These are phyloP conservation scores for Sporothrix inflata DNA, from an alignment of 2,329 filamentous ascomycete genomes.

Conservation along the genomic window DNA sequence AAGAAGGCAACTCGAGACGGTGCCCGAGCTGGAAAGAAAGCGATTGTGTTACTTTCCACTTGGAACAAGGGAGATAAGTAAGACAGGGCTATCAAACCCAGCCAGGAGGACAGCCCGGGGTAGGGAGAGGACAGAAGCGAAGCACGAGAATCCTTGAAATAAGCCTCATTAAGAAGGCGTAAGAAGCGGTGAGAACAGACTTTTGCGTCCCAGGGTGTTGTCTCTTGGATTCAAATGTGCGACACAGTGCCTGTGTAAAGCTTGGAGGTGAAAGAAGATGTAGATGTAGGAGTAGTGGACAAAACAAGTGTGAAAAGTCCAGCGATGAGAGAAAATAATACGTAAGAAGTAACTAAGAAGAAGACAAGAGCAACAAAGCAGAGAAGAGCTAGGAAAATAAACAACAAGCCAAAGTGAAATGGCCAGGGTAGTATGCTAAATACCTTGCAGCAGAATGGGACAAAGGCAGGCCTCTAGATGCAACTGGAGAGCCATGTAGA, in stretches of 20 bases:
- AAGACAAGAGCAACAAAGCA: neutral
- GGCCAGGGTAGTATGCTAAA: neutral
- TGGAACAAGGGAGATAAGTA: conserved; percentile 9
- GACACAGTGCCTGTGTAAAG: neutral
- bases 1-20: conserved; percentile 25
- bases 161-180: neutral
- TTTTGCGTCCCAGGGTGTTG: neutral
- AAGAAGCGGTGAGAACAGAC: conserved; percentile 11
- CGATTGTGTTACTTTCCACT: neutral
- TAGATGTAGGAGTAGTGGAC: no score
- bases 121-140: neutral
- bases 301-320: neutral
- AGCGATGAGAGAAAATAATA: no score
- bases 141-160: neutral
- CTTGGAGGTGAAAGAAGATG: neutral
- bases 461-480: neutral
- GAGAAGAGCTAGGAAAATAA: neutral
- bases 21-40: conserved; percentile 2
- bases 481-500: neutral
- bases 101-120: conserved; percentile 5
- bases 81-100: conserved; percentile 24
- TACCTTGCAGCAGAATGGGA: neutral
- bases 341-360: neutral
- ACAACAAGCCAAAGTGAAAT: neutral
- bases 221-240: neutral